Evolutionary conservation across 495 filamentous ascomycete genomes (phyloP).

Genomic region (Parmelia sp.): DNA sequence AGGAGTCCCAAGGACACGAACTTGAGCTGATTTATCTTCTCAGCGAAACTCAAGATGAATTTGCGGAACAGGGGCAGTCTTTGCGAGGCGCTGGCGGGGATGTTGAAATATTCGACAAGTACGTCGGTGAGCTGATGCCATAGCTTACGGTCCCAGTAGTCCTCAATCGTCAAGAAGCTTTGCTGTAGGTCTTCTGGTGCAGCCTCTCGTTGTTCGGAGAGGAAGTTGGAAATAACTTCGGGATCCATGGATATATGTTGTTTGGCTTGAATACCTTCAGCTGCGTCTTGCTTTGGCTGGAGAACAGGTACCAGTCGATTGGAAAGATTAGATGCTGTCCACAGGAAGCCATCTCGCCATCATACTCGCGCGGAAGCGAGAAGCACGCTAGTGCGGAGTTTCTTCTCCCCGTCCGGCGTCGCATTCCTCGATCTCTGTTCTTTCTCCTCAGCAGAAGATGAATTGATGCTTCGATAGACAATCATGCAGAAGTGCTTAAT

Average conservation of each 20-base stretch:
- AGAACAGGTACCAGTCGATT: neutral
- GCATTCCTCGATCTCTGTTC: neutral
- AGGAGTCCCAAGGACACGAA: conserved; percentile 83
- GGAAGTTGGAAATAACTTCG: conserved; percentile 86
- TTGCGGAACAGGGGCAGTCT: conserved; percentile 84
- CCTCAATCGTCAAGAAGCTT: conserved; percentile 87
- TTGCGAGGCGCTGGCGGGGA: conserved; percentile 71
- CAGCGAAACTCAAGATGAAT: conserved; percentile 92
- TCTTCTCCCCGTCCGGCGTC: neutral
- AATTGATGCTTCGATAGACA: conserved; percentile 7
- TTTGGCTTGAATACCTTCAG: neutral
- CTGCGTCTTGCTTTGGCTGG: neutral
- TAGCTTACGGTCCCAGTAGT: conserved; percentile 96
- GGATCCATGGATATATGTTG: conserved; percentile 53
- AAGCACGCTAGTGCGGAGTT: conserved; percentile 8
- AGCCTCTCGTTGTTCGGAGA: conserved; percentile 74
- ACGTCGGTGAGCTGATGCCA: conserved; percentile 97
- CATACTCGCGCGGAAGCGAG: conserved; percentile 7
- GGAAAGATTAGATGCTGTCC: neutral
- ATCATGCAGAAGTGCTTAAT: conserved; percentile 47
- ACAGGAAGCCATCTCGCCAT: neutral
- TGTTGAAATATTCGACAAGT: conserved; percentile 82
- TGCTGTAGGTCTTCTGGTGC: conserved; percentile 82
- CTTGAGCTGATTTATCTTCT: conserved; percentile 98
- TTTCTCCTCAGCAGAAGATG: neutral